Conservation (phyloP, 345 rosid genomes). For the Aquilaria malaccensis region DNA sequence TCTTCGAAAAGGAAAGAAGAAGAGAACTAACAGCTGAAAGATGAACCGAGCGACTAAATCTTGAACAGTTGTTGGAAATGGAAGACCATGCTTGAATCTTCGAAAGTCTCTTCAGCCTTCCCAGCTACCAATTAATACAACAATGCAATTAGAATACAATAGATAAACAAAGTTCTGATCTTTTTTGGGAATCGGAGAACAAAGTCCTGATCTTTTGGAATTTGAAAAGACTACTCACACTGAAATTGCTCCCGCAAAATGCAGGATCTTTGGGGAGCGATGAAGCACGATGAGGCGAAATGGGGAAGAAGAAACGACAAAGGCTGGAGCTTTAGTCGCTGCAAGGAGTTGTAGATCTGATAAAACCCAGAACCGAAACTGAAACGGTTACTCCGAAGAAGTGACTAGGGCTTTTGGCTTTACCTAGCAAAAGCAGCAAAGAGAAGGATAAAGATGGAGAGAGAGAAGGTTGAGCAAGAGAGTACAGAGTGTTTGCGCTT, state of each 20-base stretch:
- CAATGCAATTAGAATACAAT: too few relatives aligned
- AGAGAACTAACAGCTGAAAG: slow-evolving; percentile 2
- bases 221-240: too few relatives aligned
- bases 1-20: not conserved
- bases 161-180: too few relatives aligned
- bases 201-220: too few relatives aligned
- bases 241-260: slow-evolving; percentile 7
- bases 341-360: slow-evolving; percentile 18
- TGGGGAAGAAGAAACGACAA: not conserved
- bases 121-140: too few relatives aligned
- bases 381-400: not conserved
- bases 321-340: slow-evolving; percentile 5
- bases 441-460: not conserved
- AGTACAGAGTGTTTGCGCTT: not conserved
- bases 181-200: too few relatives aligned
- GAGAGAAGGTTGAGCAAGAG: not conserved
- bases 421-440: slow-evolving; percentile 5
- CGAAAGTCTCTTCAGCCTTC: too few relatives aligned
- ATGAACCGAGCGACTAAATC: not conserved
- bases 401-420: slow-evolving; percentile 11
- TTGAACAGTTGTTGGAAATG: not conserved
- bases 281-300: not conserved
- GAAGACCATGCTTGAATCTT: slow-evolving; percentile 16
- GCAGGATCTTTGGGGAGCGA: slow-evolving; percentile 5
- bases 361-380: not conserved